A percentile compares a stretch with the other conserved stretches of the same genome.
phyloP scores from a whole-genome alignment of 768 basidiomycete species.

The Termitomyces titanicus region DNA sequence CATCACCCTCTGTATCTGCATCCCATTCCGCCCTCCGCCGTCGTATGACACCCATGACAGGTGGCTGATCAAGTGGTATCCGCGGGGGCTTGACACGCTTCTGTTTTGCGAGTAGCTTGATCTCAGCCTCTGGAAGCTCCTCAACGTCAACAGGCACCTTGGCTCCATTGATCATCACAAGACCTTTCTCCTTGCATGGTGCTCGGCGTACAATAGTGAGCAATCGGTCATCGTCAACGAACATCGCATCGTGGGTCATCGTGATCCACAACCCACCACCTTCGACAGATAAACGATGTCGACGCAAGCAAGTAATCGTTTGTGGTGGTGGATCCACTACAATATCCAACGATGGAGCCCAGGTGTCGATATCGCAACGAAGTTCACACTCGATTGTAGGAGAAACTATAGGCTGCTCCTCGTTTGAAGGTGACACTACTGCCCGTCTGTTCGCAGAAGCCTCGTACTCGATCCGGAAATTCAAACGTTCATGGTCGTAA shows the following conservation, averaged over 20 bases:
- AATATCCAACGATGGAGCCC: constrained; percentile 80
- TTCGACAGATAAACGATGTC: constrained; percentile 80
- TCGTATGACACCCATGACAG: constrained; percentile 68
- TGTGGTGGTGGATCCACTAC: constrained; percentile 92
- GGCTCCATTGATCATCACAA: constrained; percentile 87
- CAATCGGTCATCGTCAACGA: constrained; percentile 73
- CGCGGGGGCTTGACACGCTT: constrained; percentile 84
- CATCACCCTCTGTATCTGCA: constrained; percentile 37
- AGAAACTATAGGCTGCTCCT: constrained; percentile 26
- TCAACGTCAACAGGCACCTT: constrained; percentile 84
- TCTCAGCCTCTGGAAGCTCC: constrained; percentile 81
- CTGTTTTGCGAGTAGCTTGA: constrained; percentile 76
- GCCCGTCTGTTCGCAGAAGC: constrained; percentile 49
- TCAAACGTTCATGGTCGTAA: constrained; percentile 85
- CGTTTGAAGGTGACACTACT: constrained; percentile 16
- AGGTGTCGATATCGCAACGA: constrained; percentile 88
- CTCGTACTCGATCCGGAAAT: constrained; percentile 84
- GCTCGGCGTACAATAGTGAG: constrained; percentile 73
- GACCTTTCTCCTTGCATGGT: constrained; percentile 73
- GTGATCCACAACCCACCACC: constrained; percentile 96
- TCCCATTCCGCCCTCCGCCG: constrained; percentile 73
- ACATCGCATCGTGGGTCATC: constrained; percentile 79
- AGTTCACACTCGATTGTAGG: constrained; percentile 84
- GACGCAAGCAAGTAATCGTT: constrained; percentile 73
- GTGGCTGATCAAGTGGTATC: constrained; percentile 92